Evolutionary conservation across 2,329 filamentous ascomycete species (phyloP), one percentile per base, ranked within the genome.

Genomic region (Trichophaea hybrida): DNA sequence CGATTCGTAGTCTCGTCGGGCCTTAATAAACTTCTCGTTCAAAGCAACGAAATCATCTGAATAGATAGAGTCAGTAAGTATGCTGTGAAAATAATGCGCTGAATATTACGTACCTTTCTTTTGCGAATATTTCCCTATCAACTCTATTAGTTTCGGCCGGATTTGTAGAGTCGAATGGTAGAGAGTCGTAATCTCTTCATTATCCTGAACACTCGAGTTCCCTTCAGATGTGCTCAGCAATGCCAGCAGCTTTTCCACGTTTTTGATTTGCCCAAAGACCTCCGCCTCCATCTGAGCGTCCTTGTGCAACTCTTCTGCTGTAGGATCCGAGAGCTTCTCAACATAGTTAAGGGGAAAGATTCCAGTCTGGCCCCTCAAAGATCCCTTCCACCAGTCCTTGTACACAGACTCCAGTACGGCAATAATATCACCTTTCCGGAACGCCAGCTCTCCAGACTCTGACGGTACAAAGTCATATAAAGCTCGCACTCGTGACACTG

Each of bases 21-120:
- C 93, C 74, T 98, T 98, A 77, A 98, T 97, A 73, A 98, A 98
- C 75, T 97, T 97, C 73, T 98, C 93, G 70, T 98, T 98, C 64
- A 98, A 77, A 71, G 97, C 91, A 1, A 93, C 96, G 70, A 98
- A 97, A 72, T 98, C 93, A 73, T 98, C 93, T 94, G 65, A 7
- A 15, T 2, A 34, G 67, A 43, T 43, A 15, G 37, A 7, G 10
- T 43, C 38, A 43, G 38, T 15, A 10, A 43, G 4, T 43, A 10
- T 15, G n/a, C 71, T 24, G 24, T 24, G 24, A 24, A 24, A 24
- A 24, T 3, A 3, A 24, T 24, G 24, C 3, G 24, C 24, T 24
- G n/a, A 35, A 12, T 15, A 8, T 13, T 33, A 60, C 71, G 67
- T 75, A 91, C 89, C 90, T 75, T 98, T 98, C 80, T 95, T 97